Percentiles rank a stretch among this genome's conserved stretches.
These are phyloP conservation scores for Nannochloris sp. DNA, from an alignment of 139 green algal genomes.

Conservation along the genomic window DNA sequence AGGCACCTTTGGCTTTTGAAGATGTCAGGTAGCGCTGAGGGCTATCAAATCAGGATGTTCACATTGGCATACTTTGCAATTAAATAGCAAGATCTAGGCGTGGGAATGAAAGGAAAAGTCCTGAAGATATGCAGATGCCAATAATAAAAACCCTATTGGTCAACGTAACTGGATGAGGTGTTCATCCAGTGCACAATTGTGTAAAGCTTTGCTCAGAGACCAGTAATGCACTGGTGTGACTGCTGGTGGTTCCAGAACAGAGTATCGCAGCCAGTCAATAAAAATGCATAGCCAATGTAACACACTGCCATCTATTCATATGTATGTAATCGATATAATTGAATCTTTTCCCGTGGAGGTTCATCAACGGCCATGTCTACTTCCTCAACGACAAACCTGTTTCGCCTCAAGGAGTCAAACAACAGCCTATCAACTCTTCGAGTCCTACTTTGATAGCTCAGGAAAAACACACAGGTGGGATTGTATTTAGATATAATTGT, in stretches of 20 bases:
- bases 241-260: constrained; percentile 63
- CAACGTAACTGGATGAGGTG: no score
- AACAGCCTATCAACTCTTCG: constrained; percentile 11
- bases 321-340: constrained; percentile 11
- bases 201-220: no score
- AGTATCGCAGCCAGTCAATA: constrained; percentile 51
- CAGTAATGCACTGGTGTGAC: constrained; percentile 41
- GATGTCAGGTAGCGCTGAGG: no score
- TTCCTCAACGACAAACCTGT: neutral
- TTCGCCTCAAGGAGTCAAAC: constrained; percentile 7
- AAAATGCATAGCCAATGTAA: neutral
- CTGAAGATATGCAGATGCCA: no score
- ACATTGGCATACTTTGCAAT: no score
- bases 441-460: constrained; percentile 23
- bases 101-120: no score
- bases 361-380: constrained; percentile 5
- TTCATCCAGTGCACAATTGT: no score
- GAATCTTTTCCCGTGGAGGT: constrained; percentile 3
- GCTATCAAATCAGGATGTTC: no score
- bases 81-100: no score
- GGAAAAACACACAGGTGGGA: neutral
- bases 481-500: neutral
- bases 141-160: no score
- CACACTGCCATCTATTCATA: neutral
- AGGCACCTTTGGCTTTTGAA: no score